Base-by-base conservation (phyloP, 805 yeast species). In the Suhomyces kilbournensis region DNA sequence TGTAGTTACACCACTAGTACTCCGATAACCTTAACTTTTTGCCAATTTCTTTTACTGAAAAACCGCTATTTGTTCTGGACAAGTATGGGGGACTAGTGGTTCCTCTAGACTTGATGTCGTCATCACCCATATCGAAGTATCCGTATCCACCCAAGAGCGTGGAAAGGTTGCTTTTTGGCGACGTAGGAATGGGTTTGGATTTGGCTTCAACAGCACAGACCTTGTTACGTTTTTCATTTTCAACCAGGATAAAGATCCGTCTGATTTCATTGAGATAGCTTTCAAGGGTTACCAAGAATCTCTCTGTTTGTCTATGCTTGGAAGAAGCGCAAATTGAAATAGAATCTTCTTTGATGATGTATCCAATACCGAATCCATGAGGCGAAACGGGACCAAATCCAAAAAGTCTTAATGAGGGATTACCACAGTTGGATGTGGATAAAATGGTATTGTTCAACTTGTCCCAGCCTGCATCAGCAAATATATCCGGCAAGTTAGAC, bases 391-490 rank as follows among this genome's bases (percentile, higher is more conserved):
- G 86, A 2, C 85, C 83, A 50, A 82, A 80, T 1, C 86, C 86
- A 65, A 82, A 82, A 53, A 79, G 70, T 53, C 82, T 71, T 50
- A 82, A 68, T 0, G 85, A 79, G 2, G 85, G 85, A 58, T 82
- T 82, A 23, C 86, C 86, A 64, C 86, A 82, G 61, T 82, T 82
- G 3, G 85, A 82, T 28, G 76, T 71, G 12, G 96, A 88, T 23
- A 91, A 73, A 19, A 90, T 79, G 4, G 93, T 86, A 58, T 85
- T 88, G 69, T 90, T 90, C 53, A 91, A 71, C 63, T 84, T 82
- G 60, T 86, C 90, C 97, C 97, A 91, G 26, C 97, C 96, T 7
- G 82, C 74, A 67, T 91, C 96, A 1, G 88, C 86, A 70, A 90
- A 91, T 12, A 91, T 79, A 4, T 84, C 73, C 6, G 97, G 97